phyloP scores from a whole-genome alignment of 805 yeast species.

The Diddensiella caesifluorescens region DNA sequence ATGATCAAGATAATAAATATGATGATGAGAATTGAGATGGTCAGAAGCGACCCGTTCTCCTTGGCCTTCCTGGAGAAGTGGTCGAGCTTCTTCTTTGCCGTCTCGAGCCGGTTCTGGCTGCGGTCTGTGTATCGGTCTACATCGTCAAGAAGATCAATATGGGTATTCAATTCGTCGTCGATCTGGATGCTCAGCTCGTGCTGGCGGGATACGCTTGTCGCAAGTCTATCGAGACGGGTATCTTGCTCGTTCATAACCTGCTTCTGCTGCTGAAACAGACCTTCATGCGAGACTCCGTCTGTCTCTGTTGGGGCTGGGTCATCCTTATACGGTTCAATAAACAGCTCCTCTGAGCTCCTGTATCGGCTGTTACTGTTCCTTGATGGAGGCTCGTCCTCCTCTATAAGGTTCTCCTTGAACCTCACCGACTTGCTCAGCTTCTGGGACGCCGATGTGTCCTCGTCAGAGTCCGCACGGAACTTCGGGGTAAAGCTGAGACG shows the following conservation, averaged over 20 bases:
- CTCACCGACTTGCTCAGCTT: constrained; percentile 25
- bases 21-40: constrained; percentile 32
- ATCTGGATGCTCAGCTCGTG: constrained; percentile 36
- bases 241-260: constrained; percentile 36
- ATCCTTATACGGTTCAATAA: constrained; percentile 26
- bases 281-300: constrained; percentile 8
- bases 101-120: constrained; percentile 30
- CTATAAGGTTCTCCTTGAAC: constrained; percentile 28
- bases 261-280: constrained; percentile 27
- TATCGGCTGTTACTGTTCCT: constrained; percentile 6
- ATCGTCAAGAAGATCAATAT: constrained; percentile 34
- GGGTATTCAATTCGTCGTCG: constrained; percentile 35
- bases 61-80: constrained; percentile 35
- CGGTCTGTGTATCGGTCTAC: constrained; percentile 36
- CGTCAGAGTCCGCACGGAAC: neutral
- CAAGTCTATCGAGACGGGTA: constrained; percentile 32
- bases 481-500: neutral
- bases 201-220: constrained; percentile 35
- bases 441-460: constrained; percentile 7
- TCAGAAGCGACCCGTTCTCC: constrained; percentile 34
- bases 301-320: constrained; percentile 22
- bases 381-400: constrained; percentile 14
- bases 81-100: constrained; percentile 33
- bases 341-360: constrained; percentile 13
- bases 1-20: constrained; percentile 34